Evolutionary conservation across 2,329 filamentous ascomycete species (phyloP).

Genomic region (Exophiala phaeomuriformis): DNA sequence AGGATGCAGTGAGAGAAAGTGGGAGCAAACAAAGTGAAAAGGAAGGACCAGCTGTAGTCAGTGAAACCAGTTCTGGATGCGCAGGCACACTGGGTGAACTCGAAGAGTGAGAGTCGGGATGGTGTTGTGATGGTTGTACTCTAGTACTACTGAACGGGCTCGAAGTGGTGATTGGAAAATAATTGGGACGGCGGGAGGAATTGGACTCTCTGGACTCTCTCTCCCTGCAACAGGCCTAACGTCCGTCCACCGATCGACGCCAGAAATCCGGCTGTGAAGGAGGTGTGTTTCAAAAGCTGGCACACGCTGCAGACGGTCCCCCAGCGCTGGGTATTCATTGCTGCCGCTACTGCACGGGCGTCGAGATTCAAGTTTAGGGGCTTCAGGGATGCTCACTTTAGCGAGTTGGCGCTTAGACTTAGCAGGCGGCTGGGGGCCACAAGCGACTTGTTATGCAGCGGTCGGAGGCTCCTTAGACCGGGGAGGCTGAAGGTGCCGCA

Average conservation of each 20-base stretch:
- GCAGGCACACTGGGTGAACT: conserved; percentile 4
- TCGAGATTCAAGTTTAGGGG: background rate
- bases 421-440: background rate
- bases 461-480: too few relatives aligned
- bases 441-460: too few relatives aligned
- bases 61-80: background rate
- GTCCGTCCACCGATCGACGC: background rate
- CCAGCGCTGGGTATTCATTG: background rate
- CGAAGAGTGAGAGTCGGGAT: background rate
- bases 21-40: background rate
- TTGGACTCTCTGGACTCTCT: background rate
- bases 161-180: background rate
- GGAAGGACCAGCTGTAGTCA: conserved; percentile 4
- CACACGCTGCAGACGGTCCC: background rate
- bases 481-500: background rate
- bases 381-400: background rate
- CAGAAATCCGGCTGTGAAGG: background rate
- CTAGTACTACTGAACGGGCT: background rate
- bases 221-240: background rate
- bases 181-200: background rate
- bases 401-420: background rate
- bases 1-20: background rate
- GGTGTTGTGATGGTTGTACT: background rate
- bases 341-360: background rate
- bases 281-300: conserved; percentile 3